These are phyloP conservation scores for Tubosaeta sp. DNA, from an alignment of 768 basidiomycete species.

Conservation along the genomic window DNA sequence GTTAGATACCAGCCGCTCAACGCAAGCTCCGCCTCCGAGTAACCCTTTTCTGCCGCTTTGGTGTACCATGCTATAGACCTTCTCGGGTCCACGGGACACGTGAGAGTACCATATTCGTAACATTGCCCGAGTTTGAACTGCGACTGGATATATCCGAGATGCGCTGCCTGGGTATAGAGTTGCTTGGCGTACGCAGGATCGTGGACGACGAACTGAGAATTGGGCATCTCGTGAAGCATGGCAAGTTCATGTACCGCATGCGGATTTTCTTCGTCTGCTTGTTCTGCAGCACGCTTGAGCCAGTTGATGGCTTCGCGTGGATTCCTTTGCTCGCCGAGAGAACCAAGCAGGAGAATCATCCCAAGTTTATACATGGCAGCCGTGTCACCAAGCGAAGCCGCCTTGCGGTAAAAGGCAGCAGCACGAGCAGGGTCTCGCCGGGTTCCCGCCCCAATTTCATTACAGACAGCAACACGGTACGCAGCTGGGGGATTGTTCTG, in stretches of 20 bases:
- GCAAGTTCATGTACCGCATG: slow-evolving; percentile 97
- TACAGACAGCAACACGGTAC: slow-evolving; percentile 97
- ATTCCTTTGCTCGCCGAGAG: slow-evolving; percentile 78
- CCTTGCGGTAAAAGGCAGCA: slow-evolving; percentile 93
- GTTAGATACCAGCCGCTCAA: slow-evolving; percentile 98
- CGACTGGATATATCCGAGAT: slow-evolving; percentile 88
- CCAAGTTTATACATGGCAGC: slow-evolving; percentile 99
- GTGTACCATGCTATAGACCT: slow-evolving; percentile 99
- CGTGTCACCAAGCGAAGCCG: slow-evolving; percentile 93
- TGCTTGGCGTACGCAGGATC: slow-evolving; percentile 82
- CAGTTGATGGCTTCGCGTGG: slow-evolving; percentile 90
- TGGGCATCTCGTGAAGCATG: slow-evolving; percentile 70
- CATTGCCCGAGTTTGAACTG: slow-evolving; percentile 96
- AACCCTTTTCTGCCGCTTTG: slow-evolving; percentile 94
- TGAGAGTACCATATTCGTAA: slow-evolving; percentile 86
- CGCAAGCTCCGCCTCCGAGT: slow-evolving; percentile 91
- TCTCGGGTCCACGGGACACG: slow-evolving; percentile 89
- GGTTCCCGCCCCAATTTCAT: slow-evolving; percentile 97
- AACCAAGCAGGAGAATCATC: slow-evolving; percentile 89
- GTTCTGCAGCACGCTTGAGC: slow-evolving; percentile 91
- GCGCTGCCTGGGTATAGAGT: slow-evolving; percentile 85
- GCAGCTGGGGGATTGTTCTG: slow-evolving; percentile 94
- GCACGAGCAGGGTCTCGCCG: slow-evolving; percentile 84
- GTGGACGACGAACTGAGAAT: slow-evolving; percentile 63
- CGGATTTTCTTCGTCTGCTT: slow-evolving; percentile 97